A percentile compares a stretch with the other conserved stretches of the same genome.
Evolutionary conservation across 2,329 filamentous ascomycete genomes (phyloP).

Genomic region (Phymatotrichopsis omnivora): DNA sequence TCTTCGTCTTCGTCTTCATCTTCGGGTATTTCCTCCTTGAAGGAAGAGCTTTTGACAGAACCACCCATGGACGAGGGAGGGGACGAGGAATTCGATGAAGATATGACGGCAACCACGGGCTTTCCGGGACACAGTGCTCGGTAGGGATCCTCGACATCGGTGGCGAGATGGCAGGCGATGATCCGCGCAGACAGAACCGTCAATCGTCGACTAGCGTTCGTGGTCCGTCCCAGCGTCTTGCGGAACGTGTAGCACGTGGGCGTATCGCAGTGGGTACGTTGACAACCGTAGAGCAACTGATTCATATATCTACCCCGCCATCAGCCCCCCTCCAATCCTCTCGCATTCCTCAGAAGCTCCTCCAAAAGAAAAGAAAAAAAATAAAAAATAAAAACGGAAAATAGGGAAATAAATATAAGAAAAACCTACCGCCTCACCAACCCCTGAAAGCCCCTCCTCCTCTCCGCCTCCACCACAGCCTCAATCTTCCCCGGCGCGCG

Average conservation of each 20-base stretch:
- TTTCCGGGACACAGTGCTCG: conserved; percentile 52
- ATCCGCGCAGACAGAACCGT: conserved; percentile 73
- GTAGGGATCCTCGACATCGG: conserved; percentile 67
- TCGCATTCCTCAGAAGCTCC: background rate
- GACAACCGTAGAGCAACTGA: conserved; percentile 76
- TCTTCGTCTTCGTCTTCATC: conserved; percentile 19
- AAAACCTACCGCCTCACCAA: conserved; percentile 24
- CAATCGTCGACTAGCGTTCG: conserved; percentile 53
- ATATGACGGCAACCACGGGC: conserved; percentile 20
- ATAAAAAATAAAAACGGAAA: background rate
- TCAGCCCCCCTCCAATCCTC: background rate
- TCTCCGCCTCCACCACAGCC: conserved; percentile 23
- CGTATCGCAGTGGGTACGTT: conserved; percentile 55
- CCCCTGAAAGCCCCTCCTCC: conserved; percentile 23
- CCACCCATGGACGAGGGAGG: conserved; percentile 27
- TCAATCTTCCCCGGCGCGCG: conserved; percentile 20
- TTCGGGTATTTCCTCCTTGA: conserved; percentile 16
- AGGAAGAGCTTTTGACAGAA: conserved; percentile 9
- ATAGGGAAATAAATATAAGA: background rate
- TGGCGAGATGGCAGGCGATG: conserved; percentile 68
- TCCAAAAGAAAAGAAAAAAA: conserved; percentile 1
- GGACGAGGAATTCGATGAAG: conserved; percentile 20
- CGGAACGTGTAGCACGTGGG: conserved; percentile 73
- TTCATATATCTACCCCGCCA: conserved; percentile 53
- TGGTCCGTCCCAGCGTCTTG: conserved; percentile 52